A percentile compares a stretch with the other conserved stretches of the same genome.
These are phyloP conservation scores for Cyclospora cayetanensis DNA, from an alignment of 169 alveolate species.

Conservation along the genomic window DNA sequence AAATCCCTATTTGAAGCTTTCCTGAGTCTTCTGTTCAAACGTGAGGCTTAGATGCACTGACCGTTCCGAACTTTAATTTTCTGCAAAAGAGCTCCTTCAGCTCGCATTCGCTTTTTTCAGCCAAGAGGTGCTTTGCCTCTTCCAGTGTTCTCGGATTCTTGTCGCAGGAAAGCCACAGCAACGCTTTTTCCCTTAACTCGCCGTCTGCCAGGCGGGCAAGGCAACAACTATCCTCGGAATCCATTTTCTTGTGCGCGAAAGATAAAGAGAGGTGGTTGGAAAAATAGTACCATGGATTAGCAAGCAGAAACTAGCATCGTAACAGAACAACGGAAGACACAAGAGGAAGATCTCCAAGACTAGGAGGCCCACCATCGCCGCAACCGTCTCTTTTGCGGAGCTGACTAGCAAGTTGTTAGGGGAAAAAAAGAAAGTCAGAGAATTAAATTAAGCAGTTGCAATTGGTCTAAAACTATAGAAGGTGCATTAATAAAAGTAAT, in stretches of 20 bases:
- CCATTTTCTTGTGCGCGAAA: too few relatives aligned
- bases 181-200: neutral
- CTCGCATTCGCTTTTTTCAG: neutral
- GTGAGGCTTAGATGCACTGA: too few relatives aligned
- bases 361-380: too few relatives aligned
- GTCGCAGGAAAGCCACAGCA: neutral
- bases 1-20: too few relatives aligned
- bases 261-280: too few relatives aligned
- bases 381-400: too few relatives aligned
- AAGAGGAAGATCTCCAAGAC: neutral
- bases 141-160: neutral
- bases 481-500: too few relatives aligned
- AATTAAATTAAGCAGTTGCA: neutral
- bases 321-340: neutral
- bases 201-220: neutral
- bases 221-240: neutral
- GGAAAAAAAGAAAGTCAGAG: neutral
- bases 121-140: neutral
- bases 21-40: too few relatives aligned
- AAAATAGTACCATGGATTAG: neutral
- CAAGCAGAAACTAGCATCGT: neutral
- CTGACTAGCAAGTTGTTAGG: too few relatives aligned
- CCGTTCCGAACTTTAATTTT: neutral
- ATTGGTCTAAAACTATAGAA: too few relatives aligned
- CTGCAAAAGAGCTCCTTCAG: conserved; percentile 22